Evolutionary conservation across 257 asterid genomes (phyloP).

Genomic region (Salvia splendens): DNA sequence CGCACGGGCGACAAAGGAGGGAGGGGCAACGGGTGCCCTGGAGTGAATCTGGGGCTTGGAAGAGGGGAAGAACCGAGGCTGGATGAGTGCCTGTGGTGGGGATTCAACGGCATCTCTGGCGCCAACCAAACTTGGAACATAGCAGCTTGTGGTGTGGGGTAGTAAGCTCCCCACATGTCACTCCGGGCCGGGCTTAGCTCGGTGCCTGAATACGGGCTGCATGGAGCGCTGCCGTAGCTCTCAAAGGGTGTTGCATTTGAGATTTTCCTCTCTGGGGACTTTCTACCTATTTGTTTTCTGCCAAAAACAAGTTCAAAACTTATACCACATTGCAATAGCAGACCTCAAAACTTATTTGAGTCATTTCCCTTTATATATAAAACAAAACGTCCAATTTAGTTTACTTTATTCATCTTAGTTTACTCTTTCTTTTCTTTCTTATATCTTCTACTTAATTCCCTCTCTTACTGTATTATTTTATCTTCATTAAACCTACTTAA

Average conservation of each 20-base stretch:
- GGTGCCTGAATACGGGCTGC: constrained; percentile 68
- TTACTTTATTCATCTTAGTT: no score
- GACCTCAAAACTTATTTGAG: no score
- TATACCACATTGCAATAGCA: no score
- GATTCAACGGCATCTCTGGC: constrained; percentile 52
- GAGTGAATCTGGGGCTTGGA: constrained; percentile 49
- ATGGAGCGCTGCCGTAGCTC: constrained; percentile 47
- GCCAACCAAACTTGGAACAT: constrained; percentile 78
- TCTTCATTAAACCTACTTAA: no score
- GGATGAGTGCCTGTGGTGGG: constrained; percentile 42
- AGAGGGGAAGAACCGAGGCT: constrained; percentile 62
- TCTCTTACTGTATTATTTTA: no score
- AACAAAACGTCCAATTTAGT: no score
- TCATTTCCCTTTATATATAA: no score
- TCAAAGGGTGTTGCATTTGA: constrained; percentile 34
- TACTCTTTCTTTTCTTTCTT: no score
- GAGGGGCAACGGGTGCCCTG: constrained; percentile 78
- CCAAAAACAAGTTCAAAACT: no score
- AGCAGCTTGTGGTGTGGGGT: constrained; percentile 44
- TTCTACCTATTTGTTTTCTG: not conserved
- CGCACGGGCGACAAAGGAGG: constrained; percentile 46
- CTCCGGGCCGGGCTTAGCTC: constrained; percentile 43
- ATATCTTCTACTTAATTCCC: no score
- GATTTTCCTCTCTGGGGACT: constrained; percentile 6
- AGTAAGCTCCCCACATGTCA: constrained; percentile 39